Base-by-base conservation (phyloP, 768 basidiomycete species). In the Jaapia argillacea region DNA sequence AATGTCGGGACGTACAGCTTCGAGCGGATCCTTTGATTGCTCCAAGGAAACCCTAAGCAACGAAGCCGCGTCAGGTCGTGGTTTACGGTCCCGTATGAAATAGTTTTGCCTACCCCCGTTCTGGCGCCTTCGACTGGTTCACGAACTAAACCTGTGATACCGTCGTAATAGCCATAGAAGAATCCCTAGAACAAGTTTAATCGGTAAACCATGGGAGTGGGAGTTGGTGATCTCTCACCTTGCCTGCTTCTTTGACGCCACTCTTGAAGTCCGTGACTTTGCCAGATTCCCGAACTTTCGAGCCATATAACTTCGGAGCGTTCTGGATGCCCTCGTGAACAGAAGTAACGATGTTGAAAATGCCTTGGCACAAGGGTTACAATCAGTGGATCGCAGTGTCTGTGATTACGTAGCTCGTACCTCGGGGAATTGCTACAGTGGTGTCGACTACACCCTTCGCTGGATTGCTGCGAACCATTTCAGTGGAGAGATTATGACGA, bases 181-280 rank as follows among this genome's bases (percentile, higher is more conserved):
- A 65, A 48, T 6, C 28, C 28, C 28, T 33, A 16, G 16, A n/a
- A n/a, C n/a, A n/a, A n/a, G n/a, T 58, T 58, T 47, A 39, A 7
- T 39, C 7, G 7, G 7, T 7, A 39, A 39, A 20, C 42, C 21
- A 41, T 39, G 4, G 36, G 43, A 14, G 22, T 3, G 13, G 23
- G 45, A 38, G 12, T 14, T 22, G 18, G 28, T 37, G 39, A 10
- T 38, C 33, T 39, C 43, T 18, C 16, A 67, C 69, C 64, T 72
- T 73, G 13, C 68, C 73, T 7, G 63, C 73, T 49, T 72, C 73
- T 42, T 59, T 65, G 5, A 75, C 47, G 0, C 74, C 74, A 48
- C 60, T 65, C 6, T 49, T 51, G 40, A 71, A 67, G 44, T 63
- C 64, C 1, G 63, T 63, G n/a, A 75, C 66, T 45, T 67, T 62